Evolutionary conservation across 768 basidiomycete genomes (phyloP).

Genomic region (Hericium rajendrae): DNA sequence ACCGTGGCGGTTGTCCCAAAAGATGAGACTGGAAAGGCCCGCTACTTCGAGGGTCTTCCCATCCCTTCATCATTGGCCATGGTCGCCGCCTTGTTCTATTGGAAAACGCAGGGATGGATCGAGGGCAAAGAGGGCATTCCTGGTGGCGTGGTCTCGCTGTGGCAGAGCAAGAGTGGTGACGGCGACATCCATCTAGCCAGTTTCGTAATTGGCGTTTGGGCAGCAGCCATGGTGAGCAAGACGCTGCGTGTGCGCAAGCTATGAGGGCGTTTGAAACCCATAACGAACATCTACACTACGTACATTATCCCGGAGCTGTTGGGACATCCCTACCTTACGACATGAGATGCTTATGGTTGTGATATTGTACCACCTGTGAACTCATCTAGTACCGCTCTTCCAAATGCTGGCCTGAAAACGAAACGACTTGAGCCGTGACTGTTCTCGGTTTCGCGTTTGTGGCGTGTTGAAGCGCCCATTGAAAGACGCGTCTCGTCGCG

Average conservation of each 20-base stretch:
- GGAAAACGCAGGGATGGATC: constrained; percentile 80
- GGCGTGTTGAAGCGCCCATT: not conserved
- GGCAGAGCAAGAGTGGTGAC: constrained; percentile 60
- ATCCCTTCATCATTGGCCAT: constrained; percentile 85
- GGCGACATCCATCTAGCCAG: constrained; percentile 81
- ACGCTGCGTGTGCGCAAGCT: constrained; percentile 81
- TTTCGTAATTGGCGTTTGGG: constrained; percentile 78
- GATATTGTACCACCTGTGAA: not conserved
- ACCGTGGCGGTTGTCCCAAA: constrained; percentile 93
- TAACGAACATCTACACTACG: not conserved
- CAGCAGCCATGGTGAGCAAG: constrained; percentile 96
- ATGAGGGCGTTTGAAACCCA: constrained; percentile 22
- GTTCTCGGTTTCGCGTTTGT: not conserved
- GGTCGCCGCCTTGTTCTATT: constrained; percentile 71
- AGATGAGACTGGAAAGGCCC: constrained; percentile 74
- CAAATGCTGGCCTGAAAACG: not conserved
- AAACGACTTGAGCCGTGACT: not conserved
- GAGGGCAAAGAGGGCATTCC: constrained; percentile 70
- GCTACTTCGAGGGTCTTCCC: constrained; percentile 96
- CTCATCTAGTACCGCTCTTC: not conserved
- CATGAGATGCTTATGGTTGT: not conserved
- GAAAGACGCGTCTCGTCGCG: not conserved
- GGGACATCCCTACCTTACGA: not conserved
- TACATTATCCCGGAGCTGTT: not conserved
- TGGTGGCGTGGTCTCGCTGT: constrained; percentile 61